Percentiles rank a stretch among this genome's conserved stretches.
Evolutionary conservation across 345 rosid genomes (phyloP).

Genomic region (Rubroshorea leprosula): DNA sequence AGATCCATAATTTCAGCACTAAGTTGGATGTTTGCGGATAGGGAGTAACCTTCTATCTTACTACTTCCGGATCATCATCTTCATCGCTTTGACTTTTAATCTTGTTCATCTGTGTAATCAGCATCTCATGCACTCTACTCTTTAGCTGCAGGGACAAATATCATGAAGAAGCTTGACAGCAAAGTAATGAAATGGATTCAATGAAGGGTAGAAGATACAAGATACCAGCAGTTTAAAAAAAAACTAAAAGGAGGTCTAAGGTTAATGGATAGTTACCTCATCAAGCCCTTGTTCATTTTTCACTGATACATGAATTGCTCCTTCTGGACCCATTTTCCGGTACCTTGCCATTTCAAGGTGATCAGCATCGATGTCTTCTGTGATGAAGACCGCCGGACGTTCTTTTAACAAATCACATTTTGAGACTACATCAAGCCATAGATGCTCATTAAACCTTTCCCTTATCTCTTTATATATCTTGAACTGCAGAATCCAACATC

Average conservation of each 20-base stretch:
- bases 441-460: slow-evolving; percentile 56
- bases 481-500: slow-evolving; percentile 42
- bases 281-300: slow-evolving; percentile 56
- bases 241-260: slow-evolving; percentile 1
- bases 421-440: slow-evolving; percentile 87
- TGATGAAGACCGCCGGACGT: slow-evolving; percentile 43
- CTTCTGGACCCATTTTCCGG: slow-evolving; percentile 59
- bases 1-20: no score
- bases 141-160: slow-evolving; percentile 46
- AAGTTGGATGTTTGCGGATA: no score
- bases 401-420: slow-evolving; percentile 76
- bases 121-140: slow-evolving; percentile 43
- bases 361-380: slow-evolving; percentile 47
- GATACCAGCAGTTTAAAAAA: not conserved
- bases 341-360: slow-evolving; percentile 51
- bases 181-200: not conserved
- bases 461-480: slow-evolving; percentile 74
- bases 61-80: slow-evolving; percentile 1
- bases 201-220: slow-evolving; percentile 3
- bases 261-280: slow-evolving; percentile 38
- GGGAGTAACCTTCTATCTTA: not conserved
- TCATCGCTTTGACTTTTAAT: slow-evolving; percentile 26
- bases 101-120: slow-evolving; percentile 52
- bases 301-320: slow-evolving; percentile 64
- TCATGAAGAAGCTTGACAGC: not conserved